Evolutionary conservation across 2,329 filamentous ascomycete species (phyloP), one percentile per base, ranked within the genome.

Genomic region (Cladophialophora psammophila): DNA sequence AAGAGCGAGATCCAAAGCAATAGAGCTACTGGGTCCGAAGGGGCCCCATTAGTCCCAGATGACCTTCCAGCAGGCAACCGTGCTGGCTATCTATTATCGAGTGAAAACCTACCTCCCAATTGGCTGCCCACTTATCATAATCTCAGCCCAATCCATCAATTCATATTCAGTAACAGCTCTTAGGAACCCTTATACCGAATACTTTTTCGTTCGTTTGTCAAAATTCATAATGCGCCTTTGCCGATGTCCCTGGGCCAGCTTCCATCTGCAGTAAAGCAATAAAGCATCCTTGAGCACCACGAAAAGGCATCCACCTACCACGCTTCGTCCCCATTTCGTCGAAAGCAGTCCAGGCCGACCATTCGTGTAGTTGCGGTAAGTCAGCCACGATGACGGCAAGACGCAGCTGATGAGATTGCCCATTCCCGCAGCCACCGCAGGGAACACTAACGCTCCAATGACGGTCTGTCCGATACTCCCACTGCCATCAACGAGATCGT

Each of bases 241-340:
- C 56, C 80, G 76, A 74, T 84, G 82, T 42, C 78, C 77, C 68
- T 83, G 80, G 0, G 82, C 82, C 53, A 82, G 70, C 68, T 80
- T 82, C 79, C 81, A 84, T 64, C 81, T 78, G 58, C 80, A 87
- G 73, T 90, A 90, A 1, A 90, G 78, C 72, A 87, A 79, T 38
- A 90, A 73, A 6, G 85, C 85, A 76, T 90, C 88, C 77, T 94
- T 95, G 60, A 97, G 78, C 9, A 97, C 89, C 15, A 98, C 89
- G 74, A 94, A 97, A 20, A 96, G 80, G 76, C 92, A 95, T 0
- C 95, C 95, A 1, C 95, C 95, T 0, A 95, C 85, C 2, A 99
- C 83, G 74, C 92, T 97, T 64, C 95, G 85, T 0, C 93, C 95
- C 93, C 95, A 98, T 66, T 90, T 88, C 72, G 91, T 87, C 75